Conservation (phyloP, 192 early-diverging fungal genomes). For the Coemansia brasiliensis region DNA sequence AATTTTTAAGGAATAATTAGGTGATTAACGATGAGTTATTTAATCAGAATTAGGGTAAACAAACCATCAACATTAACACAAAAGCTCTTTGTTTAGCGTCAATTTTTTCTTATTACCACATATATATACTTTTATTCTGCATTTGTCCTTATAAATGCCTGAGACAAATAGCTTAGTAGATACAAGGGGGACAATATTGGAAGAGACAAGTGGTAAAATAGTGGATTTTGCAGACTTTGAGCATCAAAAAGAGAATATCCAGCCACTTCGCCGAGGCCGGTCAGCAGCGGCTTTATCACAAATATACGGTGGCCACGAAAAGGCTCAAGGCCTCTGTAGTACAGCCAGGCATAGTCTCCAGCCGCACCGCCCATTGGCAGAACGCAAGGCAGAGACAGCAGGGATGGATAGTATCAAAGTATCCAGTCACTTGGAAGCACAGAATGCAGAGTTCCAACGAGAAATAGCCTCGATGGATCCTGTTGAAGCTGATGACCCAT, state of each 20-base stretch:
- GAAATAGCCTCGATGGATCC: slow-evolving; percentile 34
- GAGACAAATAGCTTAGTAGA: background rate
- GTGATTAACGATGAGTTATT: too few species aligned
- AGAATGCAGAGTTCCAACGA: slow-evolving; percentile 39
- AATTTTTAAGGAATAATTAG: too few species aligned
- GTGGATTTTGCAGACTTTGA: slow-evolving; percentile 61
- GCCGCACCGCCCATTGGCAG: slow-evolving; percentile 9
- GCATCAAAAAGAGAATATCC: slow-evolving; percentile 78
- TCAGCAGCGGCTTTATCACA: slow-evolving; percentile 56
- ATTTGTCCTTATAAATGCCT: background rate
- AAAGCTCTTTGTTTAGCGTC: too few species aligned
- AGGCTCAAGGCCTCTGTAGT: background rate
- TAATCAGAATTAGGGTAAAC: too few species aligned
- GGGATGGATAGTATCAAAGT: slow-evolving; percentile 4
- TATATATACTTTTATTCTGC: too few species aligned
- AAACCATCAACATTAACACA: too few species aligned
- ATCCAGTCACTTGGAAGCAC: slow-evolving; percentile 27
- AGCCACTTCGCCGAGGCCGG: slow-evolving; percentile 64
- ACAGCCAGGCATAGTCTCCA: slow-evolving; percentile 21
- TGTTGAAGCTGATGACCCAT: slow-evolving; percentile 52
- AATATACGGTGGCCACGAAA: slow-evolving; percentile 30
- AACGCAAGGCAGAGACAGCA: too few species aligned
- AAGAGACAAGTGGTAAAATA: slow-evolving; percentile 5
- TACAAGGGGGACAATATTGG: background rate
- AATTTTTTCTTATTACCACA: too few species aligned